Evolutionary conservation across 345 rosid genomes (phyloP), one percentile per base, ranked within the genome.

Genomic region (Populus pruinosa): DNA sequence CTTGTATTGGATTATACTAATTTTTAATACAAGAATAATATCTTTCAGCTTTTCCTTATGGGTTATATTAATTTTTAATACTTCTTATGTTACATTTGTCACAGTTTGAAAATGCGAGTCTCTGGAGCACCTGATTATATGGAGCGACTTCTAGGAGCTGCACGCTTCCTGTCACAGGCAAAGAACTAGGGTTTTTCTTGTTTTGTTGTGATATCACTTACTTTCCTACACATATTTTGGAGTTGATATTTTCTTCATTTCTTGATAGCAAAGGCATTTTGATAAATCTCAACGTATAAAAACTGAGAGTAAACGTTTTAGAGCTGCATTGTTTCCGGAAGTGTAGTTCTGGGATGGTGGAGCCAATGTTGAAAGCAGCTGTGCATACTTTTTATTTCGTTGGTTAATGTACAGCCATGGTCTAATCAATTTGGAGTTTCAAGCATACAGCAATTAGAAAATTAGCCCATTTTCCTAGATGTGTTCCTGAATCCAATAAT

Each of bases 141-240:
- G 88, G 97, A 93, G 79, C 81, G 88, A 56, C 92, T 96, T 83
- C 81, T 85, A 55, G 99, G 98, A 31, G 86, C 87, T 79, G 86
- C 97, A 79, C 92, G 89, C 68, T 83, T 96, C 80, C 88, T 93
- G 70, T 90, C 99, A 70, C 94, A 87, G 90, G 99, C 90, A 74
- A 62, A 38, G 23, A 53, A 18, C n/a, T 20, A 20, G 18, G 49
- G 67, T n/a, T 43, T 70, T 44, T 47, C 20, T 77, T 1, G 18
- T 36, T n/a, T 23, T 71, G 18, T 75, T 12, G 38, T 66, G 39
- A 31, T 44, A 29, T 12, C 67, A 69, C 31, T 29, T 67, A 2
- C 20, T 70, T 27, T 77, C 43, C 53, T 68, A 10, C 20, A 29
- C 11, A 43, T 64, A 17, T 64, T 5, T 50, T 50, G 29, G 7